Base-by-base conservation (phyloP, 208 protist genomes). In the Acanthamoeba quina region DNA sequence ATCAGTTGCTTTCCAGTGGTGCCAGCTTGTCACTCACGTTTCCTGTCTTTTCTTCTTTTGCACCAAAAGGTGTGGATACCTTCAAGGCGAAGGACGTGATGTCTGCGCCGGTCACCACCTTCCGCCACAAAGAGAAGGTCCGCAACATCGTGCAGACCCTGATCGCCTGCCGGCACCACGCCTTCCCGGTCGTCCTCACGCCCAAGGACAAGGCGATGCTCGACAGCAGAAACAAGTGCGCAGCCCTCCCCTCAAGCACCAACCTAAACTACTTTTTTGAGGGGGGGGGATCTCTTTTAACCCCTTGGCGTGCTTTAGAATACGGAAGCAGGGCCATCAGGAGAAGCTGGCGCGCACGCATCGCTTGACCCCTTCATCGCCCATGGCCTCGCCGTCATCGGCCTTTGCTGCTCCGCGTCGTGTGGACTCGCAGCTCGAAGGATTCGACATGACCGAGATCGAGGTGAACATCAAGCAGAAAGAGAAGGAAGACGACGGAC, bases 51-150 rank as follows among this genome's bases (percentile, higher is more conserved):
- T 2, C n/a, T n/a, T n/a, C n/a, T n/a, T 7, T 26, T 62, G 88
- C 85, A 21, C 44, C 44, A 21, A 68, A 11, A 54, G 60, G 37
- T 11, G 34, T 94, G 31, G 70, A 94, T 13, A 47, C 54, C 19
- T 85, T 74, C 41, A 37, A 41, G 31, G 83, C 60, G 5, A 68
- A 78, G 34, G 92, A 94, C 26, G 89, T 94, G 21, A 94, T 94
- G 92, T 62, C 26, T 3, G 31, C 68, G 15, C 70, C 70, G 17
- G 26, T 93, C 29, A 31, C 68, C 31, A 72, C 29, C 21, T 82
- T 93, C 37, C 29, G 62, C 15, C 60, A 82, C 72, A 44, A 47
- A 54, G 62, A 52, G 26, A 72, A 60, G 56, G 34, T 78, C 15
- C 72, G 90, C 31, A 66, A 93, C 54, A 93, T 93, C 31, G 47